Percentiles rank a stretch among this genome's conserved stretches.
phyloP scores from a whole-genome alignment of 768 basidiomycete genomes.

The Naganishia vaughanmartiniae region DNA sequence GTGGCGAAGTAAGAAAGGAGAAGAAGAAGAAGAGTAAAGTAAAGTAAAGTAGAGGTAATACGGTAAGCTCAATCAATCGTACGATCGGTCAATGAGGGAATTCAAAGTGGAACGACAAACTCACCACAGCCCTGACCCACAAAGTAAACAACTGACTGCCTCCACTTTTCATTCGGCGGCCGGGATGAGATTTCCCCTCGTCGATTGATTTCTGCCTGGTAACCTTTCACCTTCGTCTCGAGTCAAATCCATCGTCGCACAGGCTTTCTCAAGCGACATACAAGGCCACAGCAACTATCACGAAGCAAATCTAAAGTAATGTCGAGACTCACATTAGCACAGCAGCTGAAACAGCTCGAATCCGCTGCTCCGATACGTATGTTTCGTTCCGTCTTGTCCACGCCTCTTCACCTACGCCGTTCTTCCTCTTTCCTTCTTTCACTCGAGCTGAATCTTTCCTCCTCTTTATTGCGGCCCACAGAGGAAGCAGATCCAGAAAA shows the following conservation, averaged over 20 bases:
- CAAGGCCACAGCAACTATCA: background rate
- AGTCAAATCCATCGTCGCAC: background rate
- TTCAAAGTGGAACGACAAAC: background rate
- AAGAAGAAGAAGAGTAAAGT: too few species aligned
- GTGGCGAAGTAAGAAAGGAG: too few species aligned
- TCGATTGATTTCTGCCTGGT: background rate
- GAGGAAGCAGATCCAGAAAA: conserved; percentile 73
- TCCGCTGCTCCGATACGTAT: conserved; percentile 68
- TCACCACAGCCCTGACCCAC: background rate
- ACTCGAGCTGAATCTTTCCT: background rate
- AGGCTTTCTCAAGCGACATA: background rate
- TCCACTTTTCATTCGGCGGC: background rate
- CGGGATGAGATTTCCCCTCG: background rate
- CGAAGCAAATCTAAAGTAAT: too few species aligned
- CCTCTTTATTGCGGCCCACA: conserved; percentile 44
- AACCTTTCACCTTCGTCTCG: too few species aligned
- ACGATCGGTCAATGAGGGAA: background rate
- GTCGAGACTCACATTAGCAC: conserved; percentile 51
- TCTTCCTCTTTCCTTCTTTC: conserved; percentile 26
- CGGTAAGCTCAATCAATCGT: background rate
- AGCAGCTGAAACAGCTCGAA: conserved; percentile 79
- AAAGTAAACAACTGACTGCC: background rate
- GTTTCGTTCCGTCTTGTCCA: conserved; percentile 31
- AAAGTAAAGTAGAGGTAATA: too few species aligned
- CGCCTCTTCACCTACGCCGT: too few species aligned